Evolutionary conservation across 2,329 filamentous ascomycete genomes (phyloP), one percentile per base, ranked within the genome.

Genomic region (Aurifilum marmelostoma): DNA sequence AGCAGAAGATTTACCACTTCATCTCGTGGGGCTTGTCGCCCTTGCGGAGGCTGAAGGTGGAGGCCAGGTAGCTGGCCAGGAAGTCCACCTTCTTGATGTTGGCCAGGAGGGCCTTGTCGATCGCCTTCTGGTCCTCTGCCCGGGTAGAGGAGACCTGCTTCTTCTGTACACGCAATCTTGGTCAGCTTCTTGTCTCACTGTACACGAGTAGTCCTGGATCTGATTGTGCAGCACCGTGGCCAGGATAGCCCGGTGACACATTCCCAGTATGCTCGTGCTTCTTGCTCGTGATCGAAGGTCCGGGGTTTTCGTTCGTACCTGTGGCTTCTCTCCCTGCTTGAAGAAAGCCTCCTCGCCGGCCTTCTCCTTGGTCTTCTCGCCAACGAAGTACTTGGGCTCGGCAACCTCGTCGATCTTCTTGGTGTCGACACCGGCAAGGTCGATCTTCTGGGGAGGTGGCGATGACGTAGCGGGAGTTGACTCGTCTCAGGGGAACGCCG

Each of bases 21-120:
- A 99, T 98, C 91, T 97, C 93, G 88, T 99, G 96, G 86, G 96
- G 96, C 91, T 95, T 94, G 89, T 99, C 95, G 81, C 96, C 96
- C 89, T 94, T 97, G 87, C 95, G 92, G 85, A 99, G 91, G 90
- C 92, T 97, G 92, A 99, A 99, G 82, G 91, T 93, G 84, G 91
- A 93, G 81, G 89, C 89, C 79, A 99, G 93, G 90, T 99, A 99
- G 87, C 91, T 93, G 82, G 90, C 85, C 79, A 99, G 92, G 85
- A 95, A 87, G 77, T 94, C 92, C 84, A 97, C 94, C 91, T 98
- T 97, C 92, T 98, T 98, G 89, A 99, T 96, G 85, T 87, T 92
- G 84, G 93, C 89, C 79, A 99, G 85, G 81, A 99, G 87, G 77
- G 94, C 90, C 92, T 97, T 97, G 89, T 99, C 96, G 80, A 99